Percentiles rank a stretch among this genome's conserved stretches.
phyloP scores from a whole-genome alignment of 228 moss, liverwort and hornwort species.

The Sphagnum magellanicum region DNA sequence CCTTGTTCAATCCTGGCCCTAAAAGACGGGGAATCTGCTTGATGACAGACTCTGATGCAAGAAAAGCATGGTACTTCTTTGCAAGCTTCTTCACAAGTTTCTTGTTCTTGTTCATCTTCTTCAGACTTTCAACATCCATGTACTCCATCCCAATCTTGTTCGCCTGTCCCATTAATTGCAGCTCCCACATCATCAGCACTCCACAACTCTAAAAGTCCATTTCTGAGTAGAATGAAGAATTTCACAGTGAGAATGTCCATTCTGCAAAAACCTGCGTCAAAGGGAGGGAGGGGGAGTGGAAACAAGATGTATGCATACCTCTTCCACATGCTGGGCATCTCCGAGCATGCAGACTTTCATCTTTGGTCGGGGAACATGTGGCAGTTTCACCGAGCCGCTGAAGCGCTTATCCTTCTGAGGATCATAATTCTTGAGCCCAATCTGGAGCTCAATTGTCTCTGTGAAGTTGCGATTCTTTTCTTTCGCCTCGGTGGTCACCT shows the following conservation, averaged over 20 bases:
- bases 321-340: constrained; percentile 34
- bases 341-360: constrained; percentile 41
- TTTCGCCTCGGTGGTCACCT: constrained; percentile 5
- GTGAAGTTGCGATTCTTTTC: constrained; percentile 20
- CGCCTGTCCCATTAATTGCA: constrained; percentile 13
- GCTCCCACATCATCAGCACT: not conserved
- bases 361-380: constrained; percentile 30
- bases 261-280: no score
- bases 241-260: no score
- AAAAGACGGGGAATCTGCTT: constrained; percentile 59
- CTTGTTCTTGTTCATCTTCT: constrained; percentile 68
- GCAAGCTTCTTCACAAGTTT: constrained; percentile 52
- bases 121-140: constrained; percentile 54
- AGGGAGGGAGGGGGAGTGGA: not conserved
- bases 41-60: constrained; percentile 53
- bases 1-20: constrained; percentile 58
- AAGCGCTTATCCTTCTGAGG: constrained; percentile 22
- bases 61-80: constrained; percentile 46
- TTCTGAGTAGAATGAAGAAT: no score
- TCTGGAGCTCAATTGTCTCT: constrained; percentile 23
- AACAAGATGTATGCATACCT: constrained; percentile 7
- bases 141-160: constrained; percentile 38
- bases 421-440: constrained; percentile 25
- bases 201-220: not conserved
- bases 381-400: constrained; percentile 21